Conservation (phyloP, 345 rosid species). For the Gossypium australe region DNA sequence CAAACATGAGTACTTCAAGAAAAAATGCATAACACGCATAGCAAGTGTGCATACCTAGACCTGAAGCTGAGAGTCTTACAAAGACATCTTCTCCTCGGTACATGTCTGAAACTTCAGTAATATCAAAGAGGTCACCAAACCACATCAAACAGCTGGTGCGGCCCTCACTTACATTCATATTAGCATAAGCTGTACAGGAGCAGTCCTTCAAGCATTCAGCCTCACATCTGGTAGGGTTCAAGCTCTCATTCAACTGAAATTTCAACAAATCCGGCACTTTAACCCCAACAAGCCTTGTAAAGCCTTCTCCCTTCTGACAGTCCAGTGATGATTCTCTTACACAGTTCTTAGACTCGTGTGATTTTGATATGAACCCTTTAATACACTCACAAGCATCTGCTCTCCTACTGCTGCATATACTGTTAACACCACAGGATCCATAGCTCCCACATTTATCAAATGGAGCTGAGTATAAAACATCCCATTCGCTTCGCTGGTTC, state of each 20-base stretch:
- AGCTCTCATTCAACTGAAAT: not conserved
- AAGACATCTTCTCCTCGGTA: not conserved
- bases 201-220: not conserved
- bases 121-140: slow-evolving; percentile 36
- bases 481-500: not conserved
- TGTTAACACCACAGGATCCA: slow-evolving; percentile 3
- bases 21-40: no score
- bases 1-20: no score
- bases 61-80: slow-evolving; percentile 26
- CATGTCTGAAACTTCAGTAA: slow-evolving; percentile 8
- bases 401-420: not conserved
- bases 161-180: not conserved
- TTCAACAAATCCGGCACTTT: not conserved
- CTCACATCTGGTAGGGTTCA: not conserved
- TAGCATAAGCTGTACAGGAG: not conserved
- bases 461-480: not conserved
- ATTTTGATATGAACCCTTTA: not conserved
- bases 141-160: slow-evolving; percentile 12
- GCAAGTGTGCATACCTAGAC: slow-evolving; percentile 21
- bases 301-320: not conserved
- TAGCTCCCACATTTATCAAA: slow-evolving; percentile 2
- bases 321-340: not conserved
- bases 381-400: no score
- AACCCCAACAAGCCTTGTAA: not conserved
- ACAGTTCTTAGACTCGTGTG: not conserved